Percentiles rank a stretch among this genome's conserved stretches.
These are phyloP conservation scores for Globisporangium alternatum DNA, from an alignment of 352 stramenopile genomes.

Conservation along the genomic window DNA sequence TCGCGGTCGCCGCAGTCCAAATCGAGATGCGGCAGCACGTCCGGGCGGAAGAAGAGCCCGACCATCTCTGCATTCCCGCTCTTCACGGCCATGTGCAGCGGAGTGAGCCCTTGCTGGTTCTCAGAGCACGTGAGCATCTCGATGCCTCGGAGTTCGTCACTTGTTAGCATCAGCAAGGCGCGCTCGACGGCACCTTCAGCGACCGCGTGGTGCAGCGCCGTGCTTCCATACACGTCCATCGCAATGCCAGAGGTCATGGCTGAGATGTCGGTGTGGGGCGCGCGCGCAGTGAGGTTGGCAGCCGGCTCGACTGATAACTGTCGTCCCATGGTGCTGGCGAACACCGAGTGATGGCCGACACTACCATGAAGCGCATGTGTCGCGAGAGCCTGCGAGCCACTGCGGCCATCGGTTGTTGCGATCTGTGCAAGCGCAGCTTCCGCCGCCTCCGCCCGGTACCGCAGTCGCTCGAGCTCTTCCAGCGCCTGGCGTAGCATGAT, in stretches of 20 bases:
- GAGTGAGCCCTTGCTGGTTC: constrained; percentile 55
- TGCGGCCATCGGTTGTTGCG: constrained; percentile 1
- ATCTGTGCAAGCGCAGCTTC: constrained; percentile 52
- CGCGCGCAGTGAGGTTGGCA: not conserved
- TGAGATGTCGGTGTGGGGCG: not conserved
- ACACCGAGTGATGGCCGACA: not conserved
- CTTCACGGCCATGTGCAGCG: constrained; percentile 60
- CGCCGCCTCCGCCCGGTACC: constrained; percentile 53
- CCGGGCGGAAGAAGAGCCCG: constrained; percentile 73
- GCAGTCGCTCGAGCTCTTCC: constrained; percentile 50
- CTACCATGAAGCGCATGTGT: not conserved
- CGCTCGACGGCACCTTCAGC: constrained; percentile 41
- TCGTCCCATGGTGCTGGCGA: not conserved
- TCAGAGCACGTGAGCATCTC: constrained; percentile 54
- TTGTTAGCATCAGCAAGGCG: constrained; percentile 46
- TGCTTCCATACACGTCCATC: constrained; percentile 59
- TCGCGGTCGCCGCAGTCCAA: constrained; percentile 64
- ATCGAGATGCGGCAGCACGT: constrained; percentile 67
- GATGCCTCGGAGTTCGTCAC: constrained; percentile 30
- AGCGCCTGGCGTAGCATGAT: constrained; percentile 45
- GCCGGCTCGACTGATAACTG: not conserved
- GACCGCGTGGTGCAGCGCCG: constrained; percentile 46
- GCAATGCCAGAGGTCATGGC: constrained; percentile 20
- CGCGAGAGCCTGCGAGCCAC: not conserved
- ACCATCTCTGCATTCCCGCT: constrained; percentile 58